Base-by-base conservation (phyloP, 306 rosid genomes). In the Prunus mume region DNA sequence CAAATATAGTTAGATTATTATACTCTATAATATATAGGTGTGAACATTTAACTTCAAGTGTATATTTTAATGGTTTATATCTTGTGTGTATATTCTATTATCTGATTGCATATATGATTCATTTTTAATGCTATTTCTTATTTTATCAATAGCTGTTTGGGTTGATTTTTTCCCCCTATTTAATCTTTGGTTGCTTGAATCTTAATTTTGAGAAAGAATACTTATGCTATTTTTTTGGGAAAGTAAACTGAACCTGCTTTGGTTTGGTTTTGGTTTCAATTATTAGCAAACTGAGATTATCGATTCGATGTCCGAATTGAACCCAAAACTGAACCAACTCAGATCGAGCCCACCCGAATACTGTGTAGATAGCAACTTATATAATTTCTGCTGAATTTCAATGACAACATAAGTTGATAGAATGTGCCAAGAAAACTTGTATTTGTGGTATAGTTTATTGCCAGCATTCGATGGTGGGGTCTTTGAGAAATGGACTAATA, bases 341-440 rank as follows among this genome's bases (percentile, higher is more conserved):
- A 6, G 1, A 38, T 2, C 0, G 2, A 38, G 0, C 9, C 9
- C 9, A 38, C 9, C 9, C 2, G 6, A 7, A 2, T 9, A 19
- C 61, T 55, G 12, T 25, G 43, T 45, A 13, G 51, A 69, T 49
- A 27, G 22, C 25, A 49, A 49, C 9, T 70, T 51, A 11, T 70
- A 19, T 51, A 2, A 3, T 14, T 18, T 70, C 46, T 47, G 43
- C 32, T 13, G 19, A 13, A 68, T 68, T 69, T 69, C 60, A 27
- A 38, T 49, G 24, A 3, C 38, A 25, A 15, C 27, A 46, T 49
- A 45, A 24, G 72, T 68, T 68, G 72, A 68, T 68, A 45, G 57
- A 5, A 25, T 45, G 72, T 45, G 72, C 15, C 57, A 68, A 68
- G 72, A 24, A 68, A 46, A 68, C 56, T 68, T 68, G 57, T 25